Conservation (phyloP, 495 filamentous ascomycete genomes). For the Tuber melanosporum region DNA sequence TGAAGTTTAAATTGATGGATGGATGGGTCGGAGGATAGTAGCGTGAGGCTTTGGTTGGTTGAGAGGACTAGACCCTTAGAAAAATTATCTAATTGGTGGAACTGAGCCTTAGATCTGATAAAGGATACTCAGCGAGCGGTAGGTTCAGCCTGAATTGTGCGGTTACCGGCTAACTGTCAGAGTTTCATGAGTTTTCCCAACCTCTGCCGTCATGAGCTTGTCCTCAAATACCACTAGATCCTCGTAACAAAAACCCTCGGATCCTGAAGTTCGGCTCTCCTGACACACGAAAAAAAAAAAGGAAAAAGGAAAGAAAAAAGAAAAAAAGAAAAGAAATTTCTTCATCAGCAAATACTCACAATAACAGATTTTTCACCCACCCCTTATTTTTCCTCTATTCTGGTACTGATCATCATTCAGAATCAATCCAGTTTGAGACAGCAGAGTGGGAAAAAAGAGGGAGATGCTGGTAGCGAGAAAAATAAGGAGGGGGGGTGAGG, state of each 20-base stretch:
- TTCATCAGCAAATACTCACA: slow-evolving; percentile 3
- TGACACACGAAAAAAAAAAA: not conserved
- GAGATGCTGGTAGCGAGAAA: slow-evolving; percentile 3
- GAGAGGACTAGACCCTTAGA: not conserved
- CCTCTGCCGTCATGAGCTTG: not conserved
- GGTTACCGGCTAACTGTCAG: slow-evolving; percentile 1
- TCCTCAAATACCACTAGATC: not conserved
- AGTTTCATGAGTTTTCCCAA: not conserved
- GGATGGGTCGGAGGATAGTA: not conserved
- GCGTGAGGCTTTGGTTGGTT: not conserved
- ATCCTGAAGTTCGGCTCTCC: not conserved
- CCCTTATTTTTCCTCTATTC: not conserved
- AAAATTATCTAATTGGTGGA: not conserved
- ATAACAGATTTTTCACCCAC: not conserved
- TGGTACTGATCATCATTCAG: not conserved
- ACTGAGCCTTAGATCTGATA: not conserved
- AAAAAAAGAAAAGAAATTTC: not conserved
- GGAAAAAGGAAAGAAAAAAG: not conserved
- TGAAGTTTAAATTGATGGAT: not conserved
- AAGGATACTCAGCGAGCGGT: not conserved
- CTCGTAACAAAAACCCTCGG: not conserved
- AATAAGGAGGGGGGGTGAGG: not conserved
- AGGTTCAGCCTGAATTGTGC: not conserved
- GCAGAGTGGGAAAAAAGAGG: not conserved
- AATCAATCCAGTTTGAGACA: not conserved